Percentiles rank a stretch among this genome's conserved stretches.
phyloP scores from a whole-genome alignment of 495 filamentous ascomycete species.

The Penicillium parvum region DNA sequence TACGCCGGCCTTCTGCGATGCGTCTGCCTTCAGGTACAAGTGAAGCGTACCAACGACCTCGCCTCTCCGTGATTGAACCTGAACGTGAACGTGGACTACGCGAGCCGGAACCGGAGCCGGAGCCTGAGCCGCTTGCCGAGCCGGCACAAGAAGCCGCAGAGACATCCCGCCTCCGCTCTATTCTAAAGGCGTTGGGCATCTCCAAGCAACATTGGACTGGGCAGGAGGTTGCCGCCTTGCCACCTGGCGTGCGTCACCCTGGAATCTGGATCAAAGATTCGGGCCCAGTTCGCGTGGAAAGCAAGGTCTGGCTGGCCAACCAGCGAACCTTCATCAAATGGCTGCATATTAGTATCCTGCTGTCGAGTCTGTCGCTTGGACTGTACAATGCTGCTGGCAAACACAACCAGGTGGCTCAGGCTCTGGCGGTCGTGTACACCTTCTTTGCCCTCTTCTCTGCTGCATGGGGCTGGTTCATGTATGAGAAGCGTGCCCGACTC shows the following conservation, averaged over 20 bases:
- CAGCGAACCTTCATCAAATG: slow-evolving; percentile 97
- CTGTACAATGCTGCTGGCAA: slow-evolving; percentile 82
- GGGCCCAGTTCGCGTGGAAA: slow-evolving; percentile 84
- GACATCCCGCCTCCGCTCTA: slow-evolving; percentile 45
- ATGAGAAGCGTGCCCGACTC: slow-evolving; percentile 67
- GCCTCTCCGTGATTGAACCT: slow-evolving; percentile 20
- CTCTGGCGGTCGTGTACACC: slow-evolving; percentile 76
- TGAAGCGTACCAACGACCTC: slow-evolving; percentile 15
- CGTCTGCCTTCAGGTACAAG: slow-evolving; percentile 25
- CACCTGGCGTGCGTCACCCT: slow-evolving; percentile 82
- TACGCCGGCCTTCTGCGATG: slow-evolving; percentile 17
- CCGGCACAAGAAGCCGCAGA: slow-evolving; percentile 13
- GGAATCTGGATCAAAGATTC: slow-evolving; percentile 86
- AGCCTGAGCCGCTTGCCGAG: slow-evolving; percentile 12
- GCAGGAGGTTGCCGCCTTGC: slow-evolving; percentile 48
- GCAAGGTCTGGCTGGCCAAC: slow-evolving; percentile 98
- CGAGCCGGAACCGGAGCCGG: too few relatives aligned
- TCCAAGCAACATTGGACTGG: slow-evolving; percentile 63
- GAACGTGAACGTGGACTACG: slow-evolving; percentile 1
- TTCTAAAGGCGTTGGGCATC: slow-evolving; percentile 71
- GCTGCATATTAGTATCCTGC: slow-evolving; percentile 86
- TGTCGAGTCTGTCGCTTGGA: slow-evolving; percentile 75
- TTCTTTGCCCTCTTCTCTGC: slow-evolving; percentile 76
- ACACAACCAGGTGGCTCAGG: slow-evolving; percentile 64
- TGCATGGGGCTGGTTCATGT: slow-evolving; percentile 82